These are phyloP conservation scores for Colletotrichum camelliae DNA, from an alignment of 2,329 filamentous ascomycete species.

Conservation along the genomic window DNA sequence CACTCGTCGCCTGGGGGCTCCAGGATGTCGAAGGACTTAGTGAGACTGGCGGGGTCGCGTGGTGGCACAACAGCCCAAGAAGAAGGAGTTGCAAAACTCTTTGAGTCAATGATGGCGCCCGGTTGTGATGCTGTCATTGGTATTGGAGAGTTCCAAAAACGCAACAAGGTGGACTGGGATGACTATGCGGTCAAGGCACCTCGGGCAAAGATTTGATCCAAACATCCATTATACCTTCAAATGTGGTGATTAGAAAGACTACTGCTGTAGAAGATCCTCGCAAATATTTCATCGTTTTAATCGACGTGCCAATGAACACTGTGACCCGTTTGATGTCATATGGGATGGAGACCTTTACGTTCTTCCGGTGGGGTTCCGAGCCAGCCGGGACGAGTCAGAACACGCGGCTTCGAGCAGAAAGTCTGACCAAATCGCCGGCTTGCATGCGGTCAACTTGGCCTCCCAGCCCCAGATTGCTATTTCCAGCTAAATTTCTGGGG, in stretches of 20 bases:
- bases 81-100: background rate
- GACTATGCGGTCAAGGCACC: background rate
- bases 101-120: background rate
- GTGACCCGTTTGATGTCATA: background rate
- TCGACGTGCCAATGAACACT: fast-evolving
- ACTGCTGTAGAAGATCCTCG: background rate
- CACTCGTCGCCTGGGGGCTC: background rate
- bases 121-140: background rate
- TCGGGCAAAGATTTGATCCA: background rate
- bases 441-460: background rate
- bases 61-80: background rate
- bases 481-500: background rate
- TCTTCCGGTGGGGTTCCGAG: background rate
- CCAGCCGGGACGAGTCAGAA: background rate
- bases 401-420: background rate
- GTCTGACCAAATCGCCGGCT: background rate
- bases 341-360: background rate
- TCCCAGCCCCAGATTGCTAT: background rate
- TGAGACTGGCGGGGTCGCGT: background rate
- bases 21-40: background rate
- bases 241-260: fast-evolving
- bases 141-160: background rate
- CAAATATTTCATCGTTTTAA: fast-evolving
- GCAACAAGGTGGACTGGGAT: background rate
- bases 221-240: background rate